Evolutionary conservation across 164 flowering plant genomes (phyloP), one percentile per base, ranked within the genome.

Genomic region (Houttuynia cordata): DNA sequence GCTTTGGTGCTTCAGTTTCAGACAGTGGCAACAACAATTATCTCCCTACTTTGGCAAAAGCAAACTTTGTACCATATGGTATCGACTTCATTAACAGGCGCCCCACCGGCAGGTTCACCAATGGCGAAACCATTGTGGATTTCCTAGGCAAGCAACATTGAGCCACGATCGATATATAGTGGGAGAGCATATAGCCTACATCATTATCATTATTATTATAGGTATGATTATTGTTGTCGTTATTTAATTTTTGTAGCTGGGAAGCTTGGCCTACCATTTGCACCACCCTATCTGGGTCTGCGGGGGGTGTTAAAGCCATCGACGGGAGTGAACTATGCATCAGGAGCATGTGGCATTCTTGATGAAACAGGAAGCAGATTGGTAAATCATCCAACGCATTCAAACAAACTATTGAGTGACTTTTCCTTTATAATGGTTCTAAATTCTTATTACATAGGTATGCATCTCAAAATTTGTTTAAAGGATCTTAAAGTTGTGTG

Each of bases 21-120:
- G 95, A 87, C 52, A 85, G 78, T 72, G 95, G 95, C 1, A 87
- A 87, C 58, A 87, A 87, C 59, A 87, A 87, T 60, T 63, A 61
- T 21, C 75, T 79, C 8, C 10, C 65, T 0, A 74, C 95, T 0
- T 53, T 77, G 50, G 89, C 91, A 10, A 79, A 71, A 52, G 87
- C 87, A 21, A 70, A 87, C 62, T 85, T 81, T 60, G 30, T 51
- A 23, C 95, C 95, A 51, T 85, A 87, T 63, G 95, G 95, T 13
- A 82, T 83, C 23, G 95, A 87, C 58, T 82, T 81, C 68, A 12
- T 45, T 9, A 73, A 73, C 10, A 63, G 23, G n/a, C 83, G 88
- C 13, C 81, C 95, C 0, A 79, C 87, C 0, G 91, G 75, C 54
- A 64, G 75, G 58, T 72, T 72, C 54, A 57, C 54, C 22, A 72